A percentile compares a stretch with the other conserved stretches of the same genome.
Evolutionary conservation across 1,284 basidiomycete species (phyloP).

Genomic region (Singerocomus inundabilis): DNA sequence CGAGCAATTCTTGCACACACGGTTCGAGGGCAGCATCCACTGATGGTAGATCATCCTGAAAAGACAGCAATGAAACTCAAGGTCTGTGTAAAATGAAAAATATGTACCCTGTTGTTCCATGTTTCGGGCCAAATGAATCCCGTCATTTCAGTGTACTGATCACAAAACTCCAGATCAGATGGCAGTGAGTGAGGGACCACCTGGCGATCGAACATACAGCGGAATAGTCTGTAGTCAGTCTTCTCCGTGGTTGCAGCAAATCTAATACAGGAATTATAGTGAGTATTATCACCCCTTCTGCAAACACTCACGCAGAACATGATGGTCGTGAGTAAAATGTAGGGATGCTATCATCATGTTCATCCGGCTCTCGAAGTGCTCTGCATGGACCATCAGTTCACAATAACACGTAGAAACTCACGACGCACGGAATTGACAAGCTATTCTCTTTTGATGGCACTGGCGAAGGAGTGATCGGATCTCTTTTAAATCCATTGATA

Average conservation of each 20-base stretch:
- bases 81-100: too few relatives aligned
- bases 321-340: not conserved
- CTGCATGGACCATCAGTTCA: not conserved
- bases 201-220: too few relatives aligned
- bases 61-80: too few relatives aligned
- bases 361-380: not conserved
- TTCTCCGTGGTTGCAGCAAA: too few relatives aligned
- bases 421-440: not conserved
- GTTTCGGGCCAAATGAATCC: not conserved
- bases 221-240: too few relatives aligned
- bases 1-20: conserved; percentile 4
- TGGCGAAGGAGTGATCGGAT: not conserved
- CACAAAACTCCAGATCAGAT: not conserved
- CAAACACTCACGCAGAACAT: too few relatives aligned
- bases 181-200: not conserved
- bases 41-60: conserved; percentile 4
- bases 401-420: too few relatives aligned
- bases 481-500: too few relatives aligned
- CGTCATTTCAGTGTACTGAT: not conserved
- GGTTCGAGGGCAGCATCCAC: conserved; percentile 9
- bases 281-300: too few relatives aligned
- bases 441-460: not conserved
- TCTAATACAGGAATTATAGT: too few relatives aligned
- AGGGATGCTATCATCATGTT: not conserved
- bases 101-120: not conserved